These are phyloP conservation scores for Salicornia ramosissima DNA, from an alignment of 148 eudicot species.

Conservation along the genomic window DNA sequence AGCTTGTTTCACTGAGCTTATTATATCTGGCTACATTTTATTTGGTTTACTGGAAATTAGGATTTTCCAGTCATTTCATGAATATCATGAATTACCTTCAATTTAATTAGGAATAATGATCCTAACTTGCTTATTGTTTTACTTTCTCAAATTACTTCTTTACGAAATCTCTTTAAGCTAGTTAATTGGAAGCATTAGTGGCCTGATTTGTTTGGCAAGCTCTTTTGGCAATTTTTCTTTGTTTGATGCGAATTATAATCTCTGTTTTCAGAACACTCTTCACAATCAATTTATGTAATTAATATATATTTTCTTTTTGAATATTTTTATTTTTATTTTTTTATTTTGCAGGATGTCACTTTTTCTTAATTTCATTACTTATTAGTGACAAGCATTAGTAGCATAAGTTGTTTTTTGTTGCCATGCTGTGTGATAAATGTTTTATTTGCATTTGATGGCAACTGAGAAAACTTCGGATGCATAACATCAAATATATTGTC, in stretches of 20 bases:
- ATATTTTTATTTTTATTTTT: too few relatives aligned
- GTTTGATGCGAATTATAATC: not conserved
- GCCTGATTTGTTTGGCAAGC: not conserved
- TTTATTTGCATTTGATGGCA: not conserved
- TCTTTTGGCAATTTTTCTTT: not conserved
- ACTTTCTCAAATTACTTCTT: not conserved
- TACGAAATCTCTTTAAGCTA: not conserved
- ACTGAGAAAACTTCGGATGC: not conserved
- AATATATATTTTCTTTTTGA: not conserved
- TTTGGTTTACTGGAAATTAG: too few relatives aligned
- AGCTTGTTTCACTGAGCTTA: not conserved
- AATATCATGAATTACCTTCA: not conserved
- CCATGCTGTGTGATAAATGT: not conserved
- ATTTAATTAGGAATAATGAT: not conserved
- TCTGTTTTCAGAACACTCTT: not conserved
- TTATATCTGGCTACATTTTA: not conserved
- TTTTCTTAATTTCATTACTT: too few relatives aligned
- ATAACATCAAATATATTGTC: not conserved
- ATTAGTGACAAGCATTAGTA: not conserved
- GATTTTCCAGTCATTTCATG: too few relatives aligned
- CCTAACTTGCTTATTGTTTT: too few relatives aligned
- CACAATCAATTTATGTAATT: not conserved
- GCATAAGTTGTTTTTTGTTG: not conserved
- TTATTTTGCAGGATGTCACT: too few relatives aligned
- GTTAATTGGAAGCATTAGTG: not conserved